These are phyloP conservation scores for Claviceps lovelessii DNA, from an alignment of 2,329 filamentous ascomycete species.

Conservation along the genomic window DNA sequence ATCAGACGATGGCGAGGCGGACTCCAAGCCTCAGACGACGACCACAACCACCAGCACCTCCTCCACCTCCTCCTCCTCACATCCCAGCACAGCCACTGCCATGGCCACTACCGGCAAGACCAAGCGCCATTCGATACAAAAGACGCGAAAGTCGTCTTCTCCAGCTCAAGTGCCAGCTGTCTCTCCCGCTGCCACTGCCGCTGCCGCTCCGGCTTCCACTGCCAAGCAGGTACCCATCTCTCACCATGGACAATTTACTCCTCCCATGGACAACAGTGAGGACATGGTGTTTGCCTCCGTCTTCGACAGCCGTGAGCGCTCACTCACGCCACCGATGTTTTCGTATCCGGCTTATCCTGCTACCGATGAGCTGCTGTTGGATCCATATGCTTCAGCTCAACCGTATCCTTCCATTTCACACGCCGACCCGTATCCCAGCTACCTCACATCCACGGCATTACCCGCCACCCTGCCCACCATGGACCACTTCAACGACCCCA, in stretches of 20 bases:
- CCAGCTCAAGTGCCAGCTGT: not conserved
- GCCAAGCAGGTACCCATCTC: slow-evolving; percentile 24
- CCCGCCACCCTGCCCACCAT: slow-evolving; percentile 51
- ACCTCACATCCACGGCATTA: slow-evolving; percentile 36
- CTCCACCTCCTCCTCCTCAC: not conserved
- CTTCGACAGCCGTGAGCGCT: slow-evolving; percentile 54
- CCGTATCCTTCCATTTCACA: slow-evolving; percentile 38
- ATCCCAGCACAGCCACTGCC: not conserved
- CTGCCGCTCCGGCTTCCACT: slow-evolving; percentile 7
- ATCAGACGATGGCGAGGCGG: slow-evolving; percentile 31
- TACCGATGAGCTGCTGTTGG: slow-evolving; percentile 48
- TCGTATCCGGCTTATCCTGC: slow-evolving; percentile 52
- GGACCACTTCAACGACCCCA: slow-evolving; percentile 45
- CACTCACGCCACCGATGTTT: slow-evolving; percentile 57
- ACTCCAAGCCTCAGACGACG: slow-evolving; percentile 22
- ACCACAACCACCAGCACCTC: not conserved
- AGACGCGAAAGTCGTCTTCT: slow-evolving; percentile 14
- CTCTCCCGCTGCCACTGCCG: not conserved
- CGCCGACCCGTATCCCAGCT: slow-evolving; percentile 39
- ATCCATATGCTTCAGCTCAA: slow-evolving; percentile 41
- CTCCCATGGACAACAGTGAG: slow-evolving; percentile 46
- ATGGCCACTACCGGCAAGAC: slow-evolving; percentile 17
- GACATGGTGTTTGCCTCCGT: slow-evolving; percentile 46
- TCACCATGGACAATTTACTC: slow-evolving; percentile 42
- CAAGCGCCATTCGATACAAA: slow-evolving; percentile 23